A percentile compares a stretch with the other conserved stretches of the same genome.
These are phyloP conservation scores for Sporobolus alterniflorus DNA, from an alignment of 202 grass and related monocot species.

Conservation along the genomic window DNA sequence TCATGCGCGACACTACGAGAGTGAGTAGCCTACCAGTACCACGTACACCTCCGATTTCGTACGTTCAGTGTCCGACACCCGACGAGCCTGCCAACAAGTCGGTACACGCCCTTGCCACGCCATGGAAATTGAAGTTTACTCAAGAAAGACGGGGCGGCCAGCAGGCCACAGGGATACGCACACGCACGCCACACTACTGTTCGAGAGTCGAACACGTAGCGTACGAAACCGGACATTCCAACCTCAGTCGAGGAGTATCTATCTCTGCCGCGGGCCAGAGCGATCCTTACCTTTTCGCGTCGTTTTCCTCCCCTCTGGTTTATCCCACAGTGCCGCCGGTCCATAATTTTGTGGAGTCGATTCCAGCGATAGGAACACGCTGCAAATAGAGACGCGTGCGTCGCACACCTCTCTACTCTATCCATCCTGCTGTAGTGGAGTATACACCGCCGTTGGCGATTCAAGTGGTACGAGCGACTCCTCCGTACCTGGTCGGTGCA, in stretches of 20 bases:
- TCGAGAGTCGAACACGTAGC: not conserved
- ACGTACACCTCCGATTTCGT: not conserved
- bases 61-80: not conserved
- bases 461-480: too few species aligned
- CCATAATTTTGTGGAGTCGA: not conserved
- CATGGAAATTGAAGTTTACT: too few species aligned
- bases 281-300: not conserved
- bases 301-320: not conserved
- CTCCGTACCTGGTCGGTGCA: too few species aligned
- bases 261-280: too few species aligned
- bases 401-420: too few species aligned
- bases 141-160: too few species aligned
- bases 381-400: too few species aligned
- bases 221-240: not conserved
- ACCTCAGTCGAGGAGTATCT: not conserved
- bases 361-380: not conserved
- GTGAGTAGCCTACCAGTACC: not conserved
- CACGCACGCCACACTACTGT: too few species aligned
- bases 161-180: not conserved
- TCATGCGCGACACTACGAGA: not conserved
- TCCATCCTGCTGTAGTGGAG: too few species aligned
- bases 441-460: not conserved
- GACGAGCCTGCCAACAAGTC: too few species aligned
- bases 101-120: too few species aligned
- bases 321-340: not conserved